Conservation (phyloP, 768 basidiomycete species). For the Trametes villosa region DNA sequence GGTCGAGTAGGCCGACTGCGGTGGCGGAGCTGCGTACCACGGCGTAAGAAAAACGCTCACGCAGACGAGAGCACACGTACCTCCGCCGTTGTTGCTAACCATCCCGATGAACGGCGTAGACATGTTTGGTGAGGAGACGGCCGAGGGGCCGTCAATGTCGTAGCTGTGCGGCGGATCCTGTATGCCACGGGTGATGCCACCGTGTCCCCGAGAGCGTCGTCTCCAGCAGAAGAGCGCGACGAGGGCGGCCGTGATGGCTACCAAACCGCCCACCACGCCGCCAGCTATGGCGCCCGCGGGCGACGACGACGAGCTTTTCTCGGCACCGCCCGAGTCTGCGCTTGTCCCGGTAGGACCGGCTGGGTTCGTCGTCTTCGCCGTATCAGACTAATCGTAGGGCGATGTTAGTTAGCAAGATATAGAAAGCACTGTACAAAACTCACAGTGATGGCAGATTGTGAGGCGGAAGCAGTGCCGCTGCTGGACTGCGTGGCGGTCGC, state of each 20-base stretch:
- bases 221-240: background rate
- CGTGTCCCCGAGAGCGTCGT: background rate
- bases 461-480: background rate
- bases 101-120: background rate
- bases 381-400: background rate
- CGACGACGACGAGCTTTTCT: background rate
- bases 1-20: background rate
- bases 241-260: background rate
- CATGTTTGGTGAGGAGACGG: background rate
- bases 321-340: background rate
- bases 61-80: background rate
- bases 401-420: background rate
- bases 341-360: background rate
- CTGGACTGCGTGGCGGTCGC: background rate
- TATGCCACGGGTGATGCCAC: background rate
- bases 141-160: background rate
- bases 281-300: slow-evolving; percentile 4
- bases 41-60: background rate
- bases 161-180: background rate
- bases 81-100: background rate
- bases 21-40: background rate
- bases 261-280: slow-evolving; percentile 1
- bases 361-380: background rate
- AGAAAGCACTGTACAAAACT: background rate
- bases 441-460: background rate